Evolutionary conservation across 208 protist species (phyloP).

Genomic region (Kentomonas sorsogonicus): DNA sequence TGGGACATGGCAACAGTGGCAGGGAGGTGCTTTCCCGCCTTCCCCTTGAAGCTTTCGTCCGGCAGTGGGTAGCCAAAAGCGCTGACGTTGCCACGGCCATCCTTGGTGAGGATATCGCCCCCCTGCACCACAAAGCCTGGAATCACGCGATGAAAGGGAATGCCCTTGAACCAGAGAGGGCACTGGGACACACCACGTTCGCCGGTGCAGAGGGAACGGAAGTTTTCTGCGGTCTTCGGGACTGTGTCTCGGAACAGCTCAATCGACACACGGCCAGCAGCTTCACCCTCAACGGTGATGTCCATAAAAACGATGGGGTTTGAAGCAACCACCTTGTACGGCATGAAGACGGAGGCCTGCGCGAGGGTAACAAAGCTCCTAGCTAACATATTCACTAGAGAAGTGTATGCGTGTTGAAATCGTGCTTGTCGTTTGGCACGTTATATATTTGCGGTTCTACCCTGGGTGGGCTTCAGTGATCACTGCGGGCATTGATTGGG

Average conservation of each 20-base stretch:
- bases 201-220: conserved; percentile 91
- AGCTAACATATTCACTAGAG: too few relatives aligned
- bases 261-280: conserved; percentile 73
- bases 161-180: conserved; percentile 89
- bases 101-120: conserved; percentile 90
- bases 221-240: conserved; percentile 93
- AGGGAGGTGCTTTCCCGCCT: conserved; percentile 82
- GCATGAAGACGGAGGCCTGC: conserved; percentile 41
- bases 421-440: too few relatives aligned
- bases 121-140: conserved; percentile 93
- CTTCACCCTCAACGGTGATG: conserved; percentile 77
- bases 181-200: conserved; percentile 65
- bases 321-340: conserved; percentile 37
- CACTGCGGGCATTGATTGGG: too few relatives aligned
- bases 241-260: conserved; percentile 91
- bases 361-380: too few relatives aligned
- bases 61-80: conserved; percentile 92
- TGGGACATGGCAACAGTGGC: conserved; percentile 85
- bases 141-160: conserved; percentile 95
- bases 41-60: conserved; percentile 92
- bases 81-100: conserved; percentile 92
- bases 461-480: too few relatives aligned
- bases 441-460: too few relatives aligned
- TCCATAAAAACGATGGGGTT: conserved; percentile 87
- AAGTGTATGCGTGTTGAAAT: too few relatives aligned